Base-by-base conservation (phyloP, 305 asterid genomes). In the Fraxinus sp. region DNA sequence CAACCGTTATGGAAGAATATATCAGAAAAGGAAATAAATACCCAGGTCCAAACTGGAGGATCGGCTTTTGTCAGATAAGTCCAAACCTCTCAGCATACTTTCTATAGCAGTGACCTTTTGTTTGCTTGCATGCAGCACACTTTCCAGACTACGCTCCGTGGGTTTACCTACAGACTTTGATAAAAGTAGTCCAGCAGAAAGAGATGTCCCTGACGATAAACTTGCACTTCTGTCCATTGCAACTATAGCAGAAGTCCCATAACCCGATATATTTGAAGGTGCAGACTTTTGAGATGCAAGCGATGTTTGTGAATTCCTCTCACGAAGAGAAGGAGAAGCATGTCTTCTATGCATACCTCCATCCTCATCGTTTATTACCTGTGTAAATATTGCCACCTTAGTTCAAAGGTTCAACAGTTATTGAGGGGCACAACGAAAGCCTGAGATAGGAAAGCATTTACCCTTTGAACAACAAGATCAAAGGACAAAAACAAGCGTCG, bases 11-110 rank as follows among this genome's bases (percentile, higher is more conserved):
- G 39, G 77, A 71, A 80, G 78, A 66, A n/a, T 84, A 81, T 66
- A 84, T 72, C 57, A 87, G 84, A 83, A 81, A 81, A 76, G 81
- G 81, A 88, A 79, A 87, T 79, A 88, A 88, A 77, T 93, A 96
- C 99, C 99, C 87, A 96, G 93, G 93, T 96, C 99, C 94, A 96
- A 93, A 90, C 99, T 96, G 85, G 99, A 93, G 32, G 99, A 96
- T 79, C 97, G 90, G 72, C 85, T 80, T 89, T 86, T 94, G 87
- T 91, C 98, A 80, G 98, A 91, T 81, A 91, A 68, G 85, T 93
- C 92, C 88, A 96, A 76, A 79, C 99, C 99, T 85, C 97, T 93
- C 83, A 96, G 95, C 98, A 96, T 92, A 87, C 98, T 95, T 88
- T 96, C 99, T 86, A 96, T 96, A 81, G 99, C 99, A 83, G 97